Conservation (phyloP, 2,329 filamentous ascomycete species). For the Hawksworthiomyces lignivorus region DNA sequence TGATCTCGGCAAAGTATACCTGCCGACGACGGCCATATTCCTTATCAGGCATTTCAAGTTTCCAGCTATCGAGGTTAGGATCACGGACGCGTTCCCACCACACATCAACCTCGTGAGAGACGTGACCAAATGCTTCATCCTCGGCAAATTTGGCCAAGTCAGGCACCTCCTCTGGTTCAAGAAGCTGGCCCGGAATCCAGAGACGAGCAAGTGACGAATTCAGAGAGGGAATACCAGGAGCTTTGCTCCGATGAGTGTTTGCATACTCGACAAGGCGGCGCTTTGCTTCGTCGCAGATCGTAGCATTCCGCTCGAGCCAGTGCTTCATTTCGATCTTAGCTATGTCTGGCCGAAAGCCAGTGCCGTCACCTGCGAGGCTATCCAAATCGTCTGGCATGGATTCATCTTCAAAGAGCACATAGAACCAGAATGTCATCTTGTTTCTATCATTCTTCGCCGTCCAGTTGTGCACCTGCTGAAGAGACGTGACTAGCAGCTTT, state of each 20-base stretch:
- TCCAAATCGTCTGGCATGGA: slow-evolving; percentile 42
- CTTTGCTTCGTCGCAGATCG: slow-evolving; percentile 48
- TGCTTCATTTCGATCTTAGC: slow-evolving; percentile 55
- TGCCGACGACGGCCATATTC: slow-evolving; percentile 51
- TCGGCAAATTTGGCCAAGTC: slow-evolving; percentile 51
- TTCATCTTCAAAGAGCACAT: slow-evolving; percentile 55
- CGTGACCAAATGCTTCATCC: slow-evolving; percentile 50
- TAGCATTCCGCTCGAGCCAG: slow-evolving; percentile 55
- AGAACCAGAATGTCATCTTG: slow-evolving; percentile 63
- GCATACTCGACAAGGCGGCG: slow-evolving; percentile 49
- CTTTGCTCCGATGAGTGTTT: slow-evolving; percentile 38
- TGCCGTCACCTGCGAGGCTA: slow-evolving; percentile 39
- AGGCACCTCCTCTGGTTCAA: slow-evolving; percentile 40
- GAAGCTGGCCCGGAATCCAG: slow-evolving; percentile 43
- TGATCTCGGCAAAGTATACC: slow-evolving; percentile 50
- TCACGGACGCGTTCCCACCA: slow-evolving; percentile 58
- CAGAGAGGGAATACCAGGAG: slow-evolving; percentile 41
- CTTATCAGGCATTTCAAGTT: slow-evolving; percentile 51
- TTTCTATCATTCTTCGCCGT: slow-evolving; percentile 61
- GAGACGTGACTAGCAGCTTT: slow-evolving; percentile 56
- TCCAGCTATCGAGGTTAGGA: slow-evolving; percentile 52
- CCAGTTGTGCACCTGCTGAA: slow-evolving; percentile 64
- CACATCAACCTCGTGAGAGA: slow-evolving; percentile 56
- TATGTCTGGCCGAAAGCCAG: slow-evolving; percentile 46
- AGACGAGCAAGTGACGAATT: slow-evolving; percentile 48